Conservation (phyloP, 768 basidiomycete genomes). For the Suillus spraguei region DNA sequence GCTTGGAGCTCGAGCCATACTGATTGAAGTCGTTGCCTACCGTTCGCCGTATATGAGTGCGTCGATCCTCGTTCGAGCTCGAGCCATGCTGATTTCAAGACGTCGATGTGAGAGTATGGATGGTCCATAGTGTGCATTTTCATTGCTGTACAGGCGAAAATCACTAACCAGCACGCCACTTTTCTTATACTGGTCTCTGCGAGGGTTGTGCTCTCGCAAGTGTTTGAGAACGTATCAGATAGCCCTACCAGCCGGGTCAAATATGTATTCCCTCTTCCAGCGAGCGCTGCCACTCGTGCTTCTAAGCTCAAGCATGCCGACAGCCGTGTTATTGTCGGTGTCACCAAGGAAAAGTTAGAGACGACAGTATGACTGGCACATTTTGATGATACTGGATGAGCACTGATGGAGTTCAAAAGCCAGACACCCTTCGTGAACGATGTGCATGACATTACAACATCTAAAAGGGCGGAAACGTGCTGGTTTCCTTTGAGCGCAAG, state of each 20-base stretch:
- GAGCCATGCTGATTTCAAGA: too few species aligned
- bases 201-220: slow-evolving; percentile 43
- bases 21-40: too few species aligned
- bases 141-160: background rate
- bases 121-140: slow-evolving; percentile 43
- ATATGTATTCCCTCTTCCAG: slow-evolving; percentile 64
- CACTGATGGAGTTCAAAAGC: too few species aligned
- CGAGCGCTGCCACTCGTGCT: slow-evolving; percentile 52
- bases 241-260: slow-evolving; percentile 45
- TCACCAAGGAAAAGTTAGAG: slow-evolving; percentile 50
- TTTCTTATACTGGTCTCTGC: slow-evolving; percentile 41
- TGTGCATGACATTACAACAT: too few species aligned
- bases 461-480: too few species aligned
- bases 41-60: too few species aligned
- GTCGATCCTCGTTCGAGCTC: too few species aligned
- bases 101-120: slow-evolving; percentile 40
- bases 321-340: slow-evolving; percentile 44
- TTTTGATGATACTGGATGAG: background rate
- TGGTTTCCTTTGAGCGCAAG: too few species aligned
- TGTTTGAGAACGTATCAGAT: slow-evolving; percentile 41
- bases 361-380: slow-evolving; percentile 46
- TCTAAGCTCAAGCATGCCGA: slow-evolving; percentile 52
- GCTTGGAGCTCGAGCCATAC: too few species aligned
- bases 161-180: slow-evolving; percentile 8
- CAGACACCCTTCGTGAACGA: too few species aligned